A percentile compares a stretch with the other conserved stretches of the same genome.
phyloP scores from a whole-genome alignment of 2,329 filamentous ascomycete genomes.

The Aspergillus sp. region DNA sequence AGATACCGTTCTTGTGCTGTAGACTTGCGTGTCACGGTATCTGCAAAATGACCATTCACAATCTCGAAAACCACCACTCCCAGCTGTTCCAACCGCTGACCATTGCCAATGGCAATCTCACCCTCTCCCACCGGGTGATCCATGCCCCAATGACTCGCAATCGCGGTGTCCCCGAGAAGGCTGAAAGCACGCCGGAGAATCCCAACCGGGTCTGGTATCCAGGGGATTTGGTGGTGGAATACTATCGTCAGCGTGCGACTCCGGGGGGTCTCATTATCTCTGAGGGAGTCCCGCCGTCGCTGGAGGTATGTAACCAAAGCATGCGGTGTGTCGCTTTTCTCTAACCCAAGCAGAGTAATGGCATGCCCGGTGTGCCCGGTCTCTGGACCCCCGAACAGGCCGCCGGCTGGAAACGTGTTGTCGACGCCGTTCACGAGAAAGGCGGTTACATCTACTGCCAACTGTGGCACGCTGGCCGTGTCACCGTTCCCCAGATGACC shows the following conservation, averaged over 20 bases:
- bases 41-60: slow-evolving; percentile 15
- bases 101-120: slow-evolving; percentile 41
- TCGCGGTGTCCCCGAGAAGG: slow-evolving; percentile 41
- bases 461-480: slow-evolving; percentile 41
- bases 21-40: not conserved
- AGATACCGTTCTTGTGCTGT: not conserved
- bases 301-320: slow-evolving; percentile 29
- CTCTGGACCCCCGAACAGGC: slow-evolving; percentile 35
- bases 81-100: slow-evolving; percentile 39
- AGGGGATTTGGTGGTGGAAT: slow-evolving; percentile 34
- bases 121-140: slow-evolving; percentile 45
- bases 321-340: not conserved
- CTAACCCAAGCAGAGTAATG: slow-evolving; percentile 24
- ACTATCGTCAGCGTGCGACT: slow-evolving; percentile 34
- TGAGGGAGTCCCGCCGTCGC: slow-evolving; percentile 30
- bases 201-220: slow-evolving; percentile 45
- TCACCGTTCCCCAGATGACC: slow-evolving; percentile 36
- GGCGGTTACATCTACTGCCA: slow-evolving; percentile 41
- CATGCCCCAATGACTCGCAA: slow-evolving; percentile 48
- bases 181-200: slow-evolving; percentile 37
- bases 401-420: slow-evolving; percentile 44
- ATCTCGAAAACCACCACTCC: slow-evolving; percentile 18
- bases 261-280: slow-evolving; percentile 31
- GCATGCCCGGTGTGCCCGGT: slow-evolving; percentile 30
- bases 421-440: slow-evolving; percentile 44